These are phyloP conservation scores for Paradendryphiella salina DNA, from an alignment of 2,329 filamentous ascomycete species.

Conservation along the genomic window DNA sequence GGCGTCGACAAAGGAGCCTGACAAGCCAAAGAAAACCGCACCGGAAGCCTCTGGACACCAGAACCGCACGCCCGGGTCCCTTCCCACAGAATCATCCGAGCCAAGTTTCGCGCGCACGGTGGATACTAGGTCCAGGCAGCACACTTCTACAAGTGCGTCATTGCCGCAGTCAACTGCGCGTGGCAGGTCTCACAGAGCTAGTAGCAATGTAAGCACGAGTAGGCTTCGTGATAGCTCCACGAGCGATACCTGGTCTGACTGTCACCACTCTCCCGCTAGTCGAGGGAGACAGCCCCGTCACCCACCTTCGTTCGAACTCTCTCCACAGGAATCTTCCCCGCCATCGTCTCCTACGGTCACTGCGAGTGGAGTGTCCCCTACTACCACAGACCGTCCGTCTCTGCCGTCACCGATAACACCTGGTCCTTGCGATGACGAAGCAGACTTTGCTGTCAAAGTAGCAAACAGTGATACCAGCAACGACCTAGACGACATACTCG, in stretches of 20 bases:
- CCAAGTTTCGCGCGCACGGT: conserved; percentile 28
- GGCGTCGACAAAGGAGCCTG: conserved; percentile 44
- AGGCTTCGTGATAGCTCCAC: conserved; percentile 38
- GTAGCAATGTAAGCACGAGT: conserved; percentile 21
- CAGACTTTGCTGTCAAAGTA: conserved; percentile 41
- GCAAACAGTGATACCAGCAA: conserved; percentile 43
- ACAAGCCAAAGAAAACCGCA: conserved; percentile 25
- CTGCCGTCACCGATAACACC: conserved; percentile 46
- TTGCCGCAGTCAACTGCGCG: conserved; percentile 30
- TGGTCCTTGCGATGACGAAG: conserved; percentile 31
- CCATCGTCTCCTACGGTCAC: conserved; percentile 33
- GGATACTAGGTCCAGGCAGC: conserved; percentile 22
- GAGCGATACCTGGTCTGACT: conserved; percentile 29
- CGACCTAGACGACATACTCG: conserved; percentile 35
- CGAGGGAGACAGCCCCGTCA: conserved; percentile 25
- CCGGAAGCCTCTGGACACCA: conserved; percentile 14
- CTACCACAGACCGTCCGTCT: conserved; percentile 36
- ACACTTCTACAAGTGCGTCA: conserved; percentile 23
- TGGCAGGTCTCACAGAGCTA: conserved; percentile 29
- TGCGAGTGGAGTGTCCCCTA: conserved; percentile 35
- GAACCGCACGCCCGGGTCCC: conserved; percentile 34
- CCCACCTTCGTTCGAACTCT: conserved; percentile 33
- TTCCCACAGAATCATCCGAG: conserved; percentile 33
- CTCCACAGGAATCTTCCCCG: conserved; percentile 39
- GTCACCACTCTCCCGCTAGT: conserved; percentile 17